Conservation (phyloP, 352 stramenopile genomes). For the Phytopythium oedochilum region DNA sequence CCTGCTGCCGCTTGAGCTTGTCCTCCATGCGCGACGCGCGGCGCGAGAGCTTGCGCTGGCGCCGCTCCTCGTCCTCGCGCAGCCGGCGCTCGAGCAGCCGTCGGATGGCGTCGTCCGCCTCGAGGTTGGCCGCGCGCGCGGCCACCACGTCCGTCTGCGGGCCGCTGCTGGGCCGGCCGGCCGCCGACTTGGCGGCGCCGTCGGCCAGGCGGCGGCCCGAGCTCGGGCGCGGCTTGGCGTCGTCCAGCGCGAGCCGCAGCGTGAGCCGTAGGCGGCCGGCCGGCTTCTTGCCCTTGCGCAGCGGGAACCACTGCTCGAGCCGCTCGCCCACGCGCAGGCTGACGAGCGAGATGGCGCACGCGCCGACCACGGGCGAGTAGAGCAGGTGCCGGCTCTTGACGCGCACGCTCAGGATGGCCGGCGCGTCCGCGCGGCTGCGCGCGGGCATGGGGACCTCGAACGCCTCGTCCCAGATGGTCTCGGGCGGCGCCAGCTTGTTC, state of each 20-base stretch:
- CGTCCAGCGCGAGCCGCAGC: constrained; percentile 21
- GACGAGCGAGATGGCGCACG: constrained; percentile 46
- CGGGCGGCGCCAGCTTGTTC: constrained; percentile 18
- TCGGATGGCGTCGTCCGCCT: constrained; percentile 60
- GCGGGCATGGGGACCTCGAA: constrained; percentile 40
- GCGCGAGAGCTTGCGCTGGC: constrained; percentile 8
- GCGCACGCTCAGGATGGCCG: constrained; percentile 53
- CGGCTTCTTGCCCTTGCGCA: constrained; percentile 44
- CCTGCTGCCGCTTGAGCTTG: neutral
- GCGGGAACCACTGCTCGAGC: constrained; percentile 50
- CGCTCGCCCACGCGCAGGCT: constrained; percentile 31
- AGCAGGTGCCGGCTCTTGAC: constrained; percentile 68
- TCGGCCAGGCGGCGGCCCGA: neutral
- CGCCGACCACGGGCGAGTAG: constrained; percentile 43
- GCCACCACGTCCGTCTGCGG: constrained; percentile 33
- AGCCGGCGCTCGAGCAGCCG: constrained; percentile 41
- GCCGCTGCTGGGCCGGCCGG: too few species aligned
- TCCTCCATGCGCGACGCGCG: neutral
- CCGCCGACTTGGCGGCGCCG: too few species aligned
- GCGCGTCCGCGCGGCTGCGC: constrained; percentile 8
- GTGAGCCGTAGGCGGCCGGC: constrained; percentile 42
- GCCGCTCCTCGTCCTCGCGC: constrained; percentile 24
- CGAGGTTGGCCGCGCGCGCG: constrained; percentile 44
- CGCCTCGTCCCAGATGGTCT: constrained; percentile 54
- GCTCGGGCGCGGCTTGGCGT: constrained; percentile 6